A percentile compares a stretch with the other conserved stretches of the same genome.
Evolutionary conservation across 2,329 filamentous ascomycete species (phyloP).

Genomic region (Apiospora rasikravindrae): DNA sequence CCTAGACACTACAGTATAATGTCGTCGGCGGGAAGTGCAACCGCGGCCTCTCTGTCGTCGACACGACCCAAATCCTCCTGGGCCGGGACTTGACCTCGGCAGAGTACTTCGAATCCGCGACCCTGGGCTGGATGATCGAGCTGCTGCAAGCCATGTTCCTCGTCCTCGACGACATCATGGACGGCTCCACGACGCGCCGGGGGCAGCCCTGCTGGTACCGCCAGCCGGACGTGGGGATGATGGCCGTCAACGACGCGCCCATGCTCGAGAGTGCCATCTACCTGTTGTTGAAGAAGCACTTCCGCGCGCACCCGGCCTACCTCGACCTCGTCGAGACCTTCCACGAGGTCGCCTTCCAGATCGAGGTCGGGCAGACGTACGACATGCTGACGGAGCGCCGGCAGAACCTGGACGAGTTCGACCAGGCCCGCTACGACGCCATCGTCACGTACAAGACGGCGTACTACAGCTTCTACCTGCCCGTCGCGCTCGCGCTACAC

Average conservation of each 20-base stretch:
- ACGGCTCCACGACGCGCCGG: conserved; percentile 90
- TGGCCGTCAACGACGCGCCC: conserved; percentile 98
- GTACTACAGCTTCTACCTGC: conserved; percentile 99
- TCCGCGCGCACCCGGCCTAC: conserved; percentile 85
- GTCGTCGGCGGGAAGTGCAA: conserved; percentile 96
- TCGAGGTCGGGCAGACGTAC: conserved; percentile 92
- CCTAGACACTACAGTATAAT: conserved; percentile 53
- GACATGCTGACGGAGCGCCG: conserved; percentile 94
- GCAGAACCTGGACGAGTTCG: conserved; percentile 94
- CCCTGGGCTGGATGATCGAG: conserved; percentile 97
- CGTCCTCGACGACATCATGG: conserved; percentile 99
- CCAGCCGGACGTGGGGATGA: conserved; percentile 85
- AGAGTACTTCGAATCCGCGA: conserved; percentile 86
- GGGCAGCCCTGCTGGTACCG: conserved; percentile 97
- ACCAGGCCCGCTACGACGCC: conserved; percentile 92
- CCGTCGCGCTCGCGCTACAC: conserved; percentile 87
- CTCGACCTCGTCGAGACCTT: conserved; percentile 93
- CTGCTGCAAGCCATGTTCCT: conserved; percentile 98
- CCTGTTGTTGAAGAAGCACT: conserved; percentile 89
- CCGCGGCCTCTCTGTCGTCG: conserved; percentile 95
- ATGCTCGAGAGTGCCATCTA: conserved; percentile 93
- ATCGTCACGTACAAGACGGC: conserved; percentile 99
- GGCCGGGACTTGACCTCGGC: conserved; percentile 72
- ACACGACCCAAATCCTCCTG: conserved; percentile 83
- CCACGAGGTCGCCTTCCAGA: conserved; percentile 92